Base-by-base conservation (phyloP, 148 eudicot genomes). In the Camellia lanceoleosa region DNA sequence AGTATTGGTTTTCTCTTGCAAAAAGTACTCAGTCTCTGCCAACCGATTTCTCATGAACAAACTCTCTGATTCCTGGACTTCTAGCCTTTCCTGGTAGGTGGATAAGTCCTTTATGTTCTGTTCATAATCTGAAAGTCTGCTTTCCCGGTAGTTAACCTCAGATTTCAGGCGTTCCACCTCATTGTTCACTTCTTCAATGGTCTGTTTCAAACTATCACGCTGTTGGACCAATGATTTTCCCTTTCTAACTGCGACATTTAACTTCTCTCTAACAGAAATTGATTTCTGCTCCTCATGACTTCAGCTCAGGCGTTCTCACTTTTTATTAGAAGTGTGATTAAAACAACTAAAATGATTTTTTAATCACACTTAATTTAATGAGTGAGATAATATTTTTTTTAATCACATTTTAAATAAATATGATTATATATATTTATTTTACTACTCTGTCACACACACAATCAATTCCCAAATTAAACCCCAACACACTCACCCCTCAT, bases 221-320 rank as follows among this genome's bases (percentile, higher is more conserved):
- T 94, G 98, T 77, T 94, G 99, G 72, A 97, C 90, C 84, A 97
- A 73, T 51, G 94, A 91, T 85, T 94, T 97, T 38, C 98, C 99
- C 85, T 90, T 94, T 65, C 91, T 87, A 86, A 97, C 99, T 16
- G 99, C 99, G 78, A 94, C 86, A 87, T 94, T 97, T 79, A 97
- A 83, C 87, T 97, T 97, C 83, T 97, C 99, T 76, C 94, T 90
- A 14, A 94, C 84, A 75, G 98, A 88, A 59, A 89, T 88, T 65
- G 95, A 92, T 87, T 91, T 97, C 84, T 91, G 97, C 84, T 94
- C 99, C 85, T 92, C 99, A 83, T 90, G 99, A 87, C 82, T 85
- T n/a, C n/a, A n/a, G n/a, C n/a, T n/a, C n/a, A n/a, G n/a, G n/a
- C n/a, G n/a, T n/a, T n/a, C n/a, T n/a, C n/a, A n/a, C n/a, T n/a